A percentile compares a stretch with the other conserved stretches of the same genome.
phyloP scores from a whole-genome alignment of 805 yeast genomes.

The Candida coleopterorum region DNA sequence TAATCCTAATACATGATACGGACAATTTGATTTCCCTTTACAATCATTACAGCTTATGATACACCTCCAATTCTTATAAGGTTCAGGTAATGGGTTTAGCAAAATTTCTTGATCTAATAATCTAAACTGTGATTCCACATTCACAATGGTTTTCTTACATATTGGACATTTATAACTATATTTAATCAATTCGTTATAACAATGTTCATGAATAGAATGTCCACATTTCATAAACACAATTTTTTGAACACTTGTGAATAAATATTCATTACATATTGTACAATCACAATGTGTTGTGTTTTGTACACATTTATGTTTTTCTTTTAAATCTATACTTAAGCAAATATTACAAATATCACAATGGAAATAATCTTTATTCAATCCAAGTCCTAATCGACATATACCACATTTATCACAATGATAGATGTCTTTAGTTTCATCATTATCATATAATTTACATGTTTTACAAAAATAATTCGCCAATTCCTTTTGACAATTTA shows the following conservation, averaged over 20 bases:
- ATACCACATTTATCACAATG: conserved; percentile 94
- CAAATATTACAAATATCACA: conserved; percentile 89
- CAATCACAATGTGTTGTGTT: conserved; percentile 88
- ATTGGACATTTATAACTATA: conserved; percentile 89
- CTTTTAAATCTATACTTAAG: conserved; percentile 69
- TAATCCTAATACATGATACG: conserved; percentile 80
- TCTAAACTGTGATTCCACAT: conserved; percentile 86
- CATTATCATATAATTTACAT: conserved; percentile 83
- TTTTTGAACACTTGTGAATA: conserved; percentile 75
- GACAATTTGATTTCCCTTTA: conserved; percentile 68
- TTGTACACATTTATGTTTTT: conserved; percentile 78
- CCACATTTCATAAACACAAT: conserved; percentile 94
- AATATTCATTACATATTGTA: conserved; percentile 87
- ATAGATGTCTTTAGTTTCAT: conserved; percentile 71
- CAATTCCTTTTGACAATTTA: conserved; percentile 59
- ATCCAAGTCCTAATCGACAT: conserved; percentile 83
- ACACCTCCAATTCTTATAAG: conserved; percentile 71
- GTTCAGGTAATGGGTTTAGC: conserved; percentile 74
- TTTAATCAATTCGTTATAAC: conserved; percentile 77
- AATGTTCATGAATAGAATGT: conserved; percentile 84
- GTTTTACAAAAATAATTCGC: conserved; percentile 73
- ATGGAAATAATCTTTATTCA: conserved; percentile 87
- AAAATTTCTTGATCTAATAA: conserved; percentile 79
- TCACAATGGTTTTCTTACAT: conserved; percentile 77
- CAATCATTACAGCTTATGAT: conserved; percentile 83